Evolutionary conservation across 106 monocot genomes (phyloP), one percentile per base, ranked within the genome.

Genomic region (Dendrobium nobile): DNA sequence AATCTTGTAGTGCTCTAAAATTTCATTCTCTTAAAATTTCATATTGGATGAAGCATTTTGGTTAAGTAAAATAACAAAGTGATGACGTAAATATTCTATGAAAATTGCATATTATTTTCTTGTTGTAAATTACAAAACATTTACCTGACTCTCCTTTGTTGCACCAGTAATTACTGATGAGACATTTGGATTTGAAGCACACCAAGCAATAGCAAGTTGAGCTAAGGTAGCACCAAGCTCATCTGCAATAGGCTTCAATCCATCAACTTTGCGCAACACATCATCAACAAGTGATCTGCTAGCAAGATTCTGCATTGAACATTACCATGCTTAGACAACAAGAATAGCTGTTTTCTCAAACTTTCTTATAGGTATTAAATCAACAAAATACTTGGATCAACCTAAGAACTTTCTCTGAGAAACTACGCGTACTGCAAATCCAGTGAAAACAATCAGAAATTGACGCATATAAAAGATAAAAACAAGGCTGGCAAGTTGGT

Each of bases 171-270:
- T 97, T 73, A 97, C 90, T 28, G 96, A 94, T 33, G 94, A 94
- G 18, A 97, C 96, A 82, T 97, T 83, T 11, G 96, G 96, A 73
- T 97, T 97, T 72, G 89, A 86, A 37, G 92, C 90, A 78, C 96
- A 97, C 96, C 96, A 97, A 68, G 96, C 96, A 80, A 97, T 94
- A 73, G 96, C 88, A 75, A 97, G 94, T 81, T 97, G 96, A 79
- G 96, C 54, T 77, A 97, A 84, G 20, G 92, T 83, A 75, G 92
- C 94, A 55, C 84, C 96, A 16, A 97, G 79, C 58, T 86, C 94
- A 22, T 84, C 87, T 15, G 96, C 96, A 81, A 97, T 90, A 16
- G 96, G 94, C 82, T 94, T 94, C 70, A 97, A 81, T 43, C 87
- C 87, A 64, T 89, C 85, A 65, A 97, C 92, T 84, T 97, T 97